Conservation (phyloP, 148 eudicot genomes). For the Spergularia marina region DNA sequence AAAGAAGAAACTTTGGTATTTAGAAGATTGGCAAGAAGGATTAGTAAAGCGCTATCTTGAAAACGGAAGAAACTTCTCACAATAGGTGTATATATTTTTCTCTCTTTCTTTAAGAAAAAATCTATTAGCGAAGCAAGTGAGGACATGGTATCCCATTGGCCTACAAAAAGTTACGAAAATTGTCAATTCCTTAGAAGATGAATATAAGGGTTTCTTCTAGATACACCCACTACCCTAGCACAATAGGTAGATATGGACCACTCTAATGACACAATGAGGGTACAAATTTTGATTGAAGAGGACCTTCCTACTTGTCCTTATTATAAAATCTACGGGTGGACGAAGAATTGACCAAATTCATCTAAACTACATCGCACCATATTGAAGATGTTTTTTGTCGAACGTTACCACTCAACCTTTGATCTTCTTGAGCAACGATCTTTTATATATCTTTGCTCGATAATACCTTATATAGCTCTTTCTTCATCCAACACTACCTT, state of each 20-base stretch:
- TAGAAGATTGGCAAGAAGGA: neutral
- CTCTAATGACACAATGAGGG: neutral
- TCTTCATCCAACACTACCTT: too few species aligned
- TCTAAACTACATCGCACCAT: neutral
- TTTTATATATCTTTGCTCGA: too few species aligned
- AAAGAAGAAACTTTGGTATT: neutral
- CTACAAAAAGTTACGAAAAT: too few species aligned
- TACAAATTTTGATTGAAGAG: neutral
- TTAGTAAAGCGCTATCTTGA: neutral
- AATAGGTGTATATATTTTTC: too few species aligned
- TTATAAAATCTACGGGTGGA: neutral
- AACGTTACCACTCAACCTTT: neutral
- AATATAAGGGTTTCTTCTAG: too few species aligned
- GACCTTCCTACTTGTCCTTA: neutral
- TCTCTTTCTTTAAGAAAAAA: too few species aligned
- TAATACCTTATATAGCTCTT: too few species aligned
- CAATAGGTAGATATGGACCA: neutral
- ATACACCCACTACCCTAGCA: neutral
- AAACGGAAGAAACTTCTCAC: too few species aligned
- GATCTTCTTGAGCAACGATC: too few species aligned
- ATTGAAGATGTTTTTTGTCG: neutral
- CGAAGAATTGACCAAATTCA: neutral
- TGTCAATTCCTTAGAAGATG: too few species aligned
- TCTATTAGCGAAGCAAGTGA: too few species aligned
- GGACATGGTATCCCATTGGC: too few species aligned